Conservation (phyloP, 805 yeast genomes). For the Candida jianshihensis region DNA sequence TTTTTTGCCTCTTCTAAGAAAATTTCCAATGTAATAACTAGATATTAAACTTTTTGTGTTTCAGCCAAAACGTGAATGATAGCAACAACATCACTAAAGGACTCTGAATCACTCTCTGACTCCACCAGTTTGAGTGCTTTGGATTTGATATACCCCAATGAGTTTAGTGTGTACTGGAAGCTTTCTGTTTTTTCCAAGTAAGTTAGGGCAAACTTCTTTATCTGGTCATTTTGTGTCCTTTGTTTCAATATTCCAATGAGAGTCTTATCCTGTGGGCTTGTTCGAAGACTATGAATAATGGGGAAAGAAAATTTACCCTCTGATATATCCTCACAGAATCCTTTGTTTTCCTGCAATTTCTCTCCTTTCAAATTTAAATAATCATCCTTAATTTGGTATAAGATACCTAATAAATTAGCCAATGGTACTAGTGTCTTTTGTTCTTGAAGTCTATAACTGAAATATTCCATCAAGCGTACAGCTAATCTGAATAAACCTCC, state of each 20-base stretch:
- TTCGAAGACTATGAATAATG: slow-evolving; percentile 55
- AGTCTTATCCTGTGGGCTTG: slow-evolving; percentile 30
- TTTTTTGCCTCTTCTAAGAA: too few relatives aligned
- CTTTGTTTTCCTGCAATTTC: slow-evolving; percentile 53
- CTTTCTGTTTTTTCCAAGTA: slow-evolving; percentile 31
- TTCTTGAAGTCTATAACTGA: slow-evolving; percentile 10
- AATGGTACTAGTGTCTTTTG: slow-evolving; percentile 41
- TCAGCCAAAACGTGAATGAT: too few relatives aligned
- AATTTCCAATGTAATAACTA: too few relatives aligned
- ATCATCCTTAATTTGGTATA: slow-evolving; percentile 86
- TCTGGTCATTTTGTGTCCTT: slow-evolving; percentile 41
- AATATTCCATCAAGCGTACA: slow-evolving; percentile 50
- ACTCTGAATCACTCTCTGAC: neutral
- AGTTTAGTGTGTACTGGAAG: slow-evolving; percentile 13
- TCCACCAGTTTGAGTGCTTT: slow-evolving; percentile 6
- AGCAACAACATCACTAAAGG: neutral
- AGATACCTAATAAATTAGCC: slow-evolving; percentile 70
- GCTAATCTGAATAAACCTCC: slow-evolving; percentile 84
- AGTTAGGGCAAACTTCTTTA: slow-evolving; percentile 45
- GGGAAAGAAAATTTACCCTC: slow-evolving; percentile 91
- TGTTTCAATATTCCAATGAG: slow-evolving; percentile 44
- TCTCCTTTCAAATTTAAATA: slow-evolving; percentile 58
- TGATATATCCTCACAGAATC: slow-evolving; percentile 76
- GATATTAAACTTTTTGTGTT: too few relatives aligned
- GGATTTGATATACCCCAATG: slow-evolving; percentile 7